phyloP scores from a whole-genome alignment of 1,284 basidiomycete genomes.

The Papiliotrema laurentii region DNA sequence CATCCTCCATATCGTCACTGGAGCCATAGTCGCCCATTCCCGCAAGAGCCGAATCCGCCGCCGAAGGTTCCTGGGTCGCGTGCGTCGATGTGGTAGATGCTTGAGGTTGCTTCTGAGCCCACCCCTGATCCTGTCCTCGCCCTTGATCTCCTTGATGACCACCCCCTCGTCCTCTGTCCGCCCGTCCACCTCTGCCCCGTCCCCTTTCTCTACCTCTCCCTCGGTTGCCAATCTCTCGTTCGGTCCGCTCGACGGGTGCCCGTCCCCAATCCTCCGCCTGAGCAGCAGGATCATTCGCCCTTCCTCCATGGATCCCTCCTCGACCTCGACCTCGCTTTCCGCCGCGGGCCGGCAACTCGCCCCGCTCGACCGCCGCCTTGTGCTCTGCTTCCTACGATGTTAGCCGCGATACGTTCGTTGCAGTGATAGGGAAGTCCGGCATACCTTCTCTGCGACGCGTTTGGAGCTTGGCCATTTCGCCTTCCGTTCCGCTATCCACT shows the following conservation, averaged over 20 bases:
- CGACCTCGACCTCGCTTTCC: slow-evolving; percentile 38
- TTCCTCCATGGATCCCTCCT: slow-evolving; percentile 6
- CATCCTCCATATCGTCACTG: not conserved
- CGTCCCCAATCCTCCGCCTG: slow-evolving; percentile 43
- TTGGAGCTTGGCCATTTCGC: slow-evolving; percentile 70
- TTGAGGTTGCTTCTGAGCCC: slow-evolving; percentile 28
- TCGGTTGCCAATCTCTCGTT: not conserved
- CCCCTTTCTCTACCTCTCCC: slow-evolving; percentile 21
- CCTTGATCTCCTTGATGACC: not conserved
- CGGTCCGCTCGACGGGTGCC: not conserved
- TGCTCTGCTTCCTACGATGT: slow-evolving; percentile 55
- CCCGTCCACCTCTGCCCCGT: slow-evolving; percentile 23
- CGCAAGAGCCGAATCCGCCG: not conserved
- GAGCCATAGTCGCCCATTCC: not conserved
- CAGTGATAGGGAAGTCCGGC: not conserved
- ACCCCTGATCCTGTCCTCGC: slow-evolving; percentile 31
- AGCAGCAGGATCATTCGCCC: slow-evolving; percentile 26
- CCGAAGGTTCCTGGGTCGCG: too few relatives aligned
- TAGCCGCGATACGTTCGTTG: not conserved
- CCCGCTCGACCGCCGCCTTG: slow-evolving; percentile 71
- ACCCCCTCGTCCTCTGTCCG: slow-evolving; percentile 37
- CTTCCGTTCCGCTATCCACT: slow-evolving; percentile 83
- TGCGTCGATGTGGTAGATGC: too few relatives aligned
- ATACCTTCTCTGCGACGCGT: slow-evolving; percentile 65
- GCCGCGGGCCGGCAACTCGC: slow-evolving; percentile 56